Evolutionary conservation across 2,329 filamentous ascomycete genomes (phyloP).

Genomic region (Fusarium coicis): DNA sequence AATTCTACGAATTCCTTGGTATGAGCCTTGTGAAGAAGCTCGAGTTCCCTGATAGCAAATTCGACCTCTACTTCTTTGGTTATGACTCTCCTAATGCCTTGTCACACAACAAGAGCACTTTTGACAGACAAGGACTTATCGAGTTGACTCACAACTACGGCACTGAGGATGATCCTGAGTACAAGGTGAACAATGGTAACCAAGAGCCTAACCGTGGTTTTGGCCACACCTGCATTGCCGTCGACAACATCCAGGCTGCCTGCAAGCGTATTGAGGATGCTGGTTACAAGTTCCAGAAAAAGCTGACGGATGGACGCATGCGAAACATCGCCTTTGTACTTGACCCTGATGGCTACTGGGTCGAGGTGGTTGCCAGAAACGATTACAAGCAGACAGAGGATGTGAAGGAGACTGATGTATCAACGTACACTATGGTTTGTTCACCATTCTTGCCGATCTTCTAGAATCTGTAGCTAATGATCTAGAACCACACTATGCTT

Average conservation of each 20-base stretch:
- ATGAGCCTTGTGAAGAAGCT: slow-evolving; percentile 86
- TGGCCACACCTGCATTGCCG: slow-evolving; percentile 86
- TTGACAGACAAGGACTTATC: slow-evolving; percentile 89
- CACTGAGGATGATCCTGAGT: slow-evolving; percentile 85
- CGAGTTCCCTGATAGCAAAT: slow-evolving; percentile 86
- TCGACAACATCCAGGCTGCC: slow-evolving; percentile 87
- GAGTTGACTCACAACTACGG: slow-evolving; percentile 90
- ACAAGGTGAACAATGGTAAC: slow-evolving; percentile 88
- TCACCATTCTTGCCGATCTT: background rate
- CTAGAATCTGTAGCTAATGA: slow-evolving; percentile 1
- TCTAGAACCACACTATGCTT: slow-evolving; percentile 90
- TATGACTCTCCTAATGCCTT: slow-evolving; percentile 82
- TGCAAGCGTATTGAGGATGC: slow-evolving; percentile 90
- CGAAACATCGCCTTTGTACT: slow-evolving; percentile 88
- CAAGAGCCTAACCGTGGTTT: slow-evolving; percentile 86
- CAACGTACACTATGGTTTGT: slow-evolving; percentile 76
- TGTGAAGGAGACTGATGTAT: slow-evolving; percentile 76
- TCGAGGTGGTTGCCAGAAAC: slow-evolving; percentile 83
- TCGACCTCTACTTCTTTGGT: slow-evolving; percentile 94
- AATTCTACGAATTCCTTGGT: slow-evolving; percentile 94
- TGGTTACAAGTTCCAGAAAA: slow-evolving; percentile 96
- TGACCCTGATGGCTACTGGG: slow-evolving; percentile 89
- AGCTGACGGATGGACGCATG: slow-evolving; percentile 88
- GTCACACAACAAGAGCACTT: slow-evolving; percentile 76
- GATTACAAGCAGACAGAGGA: slow-evolving; percentile 76